A percentile compares a stretch with the other conserved stretches of the same genome.
These are phyloP conservation scores for Sarocladium oryzae DNA, from an alignment of 2,329 filamentous ascomycete genomes.

Conservation along the genomic window DNA sequence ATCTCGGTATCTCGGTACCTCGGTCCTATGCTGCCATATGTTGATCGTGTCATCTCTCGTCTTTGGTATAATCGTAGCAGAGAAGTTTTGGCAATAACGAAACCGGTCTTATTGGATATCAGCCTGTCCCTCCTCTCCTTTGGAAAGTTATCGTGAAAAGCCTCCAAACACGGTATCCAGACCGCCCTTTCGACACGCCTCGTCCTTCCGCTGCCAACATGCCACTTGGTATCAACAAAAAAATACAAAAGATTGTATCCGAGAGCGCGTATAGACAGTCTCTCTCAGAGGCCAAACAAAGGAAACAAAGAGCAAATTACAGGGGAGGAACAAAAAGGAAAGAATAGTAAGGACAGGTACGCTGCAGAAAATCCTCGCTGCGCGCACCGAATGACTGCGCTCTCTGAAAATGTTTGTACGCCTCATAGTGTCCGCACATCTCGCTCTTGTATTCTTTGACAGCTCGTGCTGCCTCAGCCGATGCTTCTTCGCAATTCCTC, in stretches of 20 bases:
- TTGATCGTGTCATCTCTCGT: too few relatives aligned
- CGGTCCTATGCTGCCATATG: too few relatives aligned
- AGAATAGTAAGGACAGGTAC: neutral
- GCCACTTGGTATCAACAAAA: slow-evolving; percentile 3
- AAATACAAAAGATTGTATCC: neutral
- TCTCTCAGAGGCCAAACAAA: neutral
- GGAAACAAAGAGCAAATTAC: neutral
- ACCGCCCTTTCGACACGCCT: neutral
- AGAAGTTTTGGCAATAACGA: too few relatives aligned
- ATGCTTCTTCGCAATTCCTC: neutral
- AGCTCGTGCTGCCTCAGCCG: neutral
- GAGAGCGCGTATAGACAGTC: neutral
- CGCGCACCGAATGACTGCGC: neutral
- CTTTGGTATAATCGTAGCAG: neutral
- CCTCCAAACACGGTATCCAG: neutral
- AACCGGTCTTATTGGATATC: neutral
- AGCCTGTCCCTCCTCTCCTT: neutral
- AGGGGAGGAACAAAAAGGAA: neutral
- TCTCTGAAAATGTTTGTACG: neutral
- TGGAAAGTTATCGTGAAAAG: neutral
- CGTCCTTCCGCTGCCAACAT: neutral
- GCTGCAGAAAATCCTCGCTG: neutral
- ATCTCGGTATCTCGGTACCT: too few relatives aligned
- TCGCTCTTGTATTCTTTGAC: neutral
- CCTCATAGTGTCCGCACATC: neutral